Evolutionary conservation across 345 rosid genomes (phyloP).

Genomic region (Theobroma cacao): DNA sequence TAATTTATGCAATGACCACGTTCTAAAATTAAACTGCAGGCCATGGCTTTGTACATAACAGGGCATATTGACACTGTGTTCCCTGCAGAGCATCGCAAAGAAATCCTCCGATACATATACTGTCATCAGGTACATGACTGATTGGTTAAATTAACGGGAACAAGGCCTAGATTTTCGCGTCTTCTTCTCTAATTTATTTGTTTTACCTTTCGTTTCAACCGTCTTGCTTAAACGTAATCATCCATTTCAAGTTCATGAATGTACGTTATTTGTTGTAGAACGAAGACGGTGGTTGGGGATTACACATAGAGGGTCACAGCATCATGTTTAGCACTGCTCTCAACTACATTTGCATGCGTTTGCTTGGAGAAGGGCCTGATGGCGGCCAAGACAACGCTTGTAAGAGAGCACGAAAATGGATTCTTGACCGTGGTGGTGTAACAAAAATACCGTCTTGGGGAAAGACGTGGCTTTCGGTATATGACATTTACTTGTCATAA

Average conservation of each 20-base stretch:
- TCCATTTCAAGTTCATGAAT: no score
- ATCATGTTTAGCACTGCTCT: conserved; percentile 41
- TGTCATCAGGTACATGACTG: conserved; percentile 34
- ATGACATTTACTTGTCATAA: no score
- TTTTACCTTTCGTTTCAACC: no score
- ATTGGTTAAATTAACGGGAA: no score
- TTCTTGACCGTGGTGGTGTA: conserved; percentile 1
- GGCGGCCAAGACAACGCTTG: conserved; percentile 41
- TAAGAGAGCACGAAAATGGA: no score
- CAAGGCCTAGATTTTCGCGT: no score
- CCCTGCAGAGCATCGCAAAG: conserved; percentile 34
- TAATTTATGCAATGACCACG: not conserved
- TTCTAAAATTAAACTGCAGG: conserved; percentile 15
- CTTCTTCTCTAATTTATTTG: no score
- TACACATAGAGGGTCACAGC: conserved; percentile 49
- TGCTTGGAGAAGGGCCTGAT: conserved; percentile 44
- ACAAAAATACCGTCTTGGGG: conserved; percentile 47
- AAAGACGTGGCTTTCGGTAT: conserved; percentile 48
- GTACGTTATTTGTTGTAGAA: conserved; percentile 23
- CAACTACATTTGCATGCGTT: conserved; percentile 44
- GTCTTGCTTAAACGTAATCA: no score
- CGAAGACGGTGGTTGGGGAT: conserved; percentile 57
- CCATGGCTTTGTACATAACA: conserved; percentile 32
- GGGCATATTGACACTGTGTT: conserved; percentile 38
- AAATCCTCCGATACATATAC: conserved; percentile 41